Evolutionary conservation across 495 filamentous ascomycete species (phyloP).

Genomic region (Aspergillus conjunctus): DNA sequence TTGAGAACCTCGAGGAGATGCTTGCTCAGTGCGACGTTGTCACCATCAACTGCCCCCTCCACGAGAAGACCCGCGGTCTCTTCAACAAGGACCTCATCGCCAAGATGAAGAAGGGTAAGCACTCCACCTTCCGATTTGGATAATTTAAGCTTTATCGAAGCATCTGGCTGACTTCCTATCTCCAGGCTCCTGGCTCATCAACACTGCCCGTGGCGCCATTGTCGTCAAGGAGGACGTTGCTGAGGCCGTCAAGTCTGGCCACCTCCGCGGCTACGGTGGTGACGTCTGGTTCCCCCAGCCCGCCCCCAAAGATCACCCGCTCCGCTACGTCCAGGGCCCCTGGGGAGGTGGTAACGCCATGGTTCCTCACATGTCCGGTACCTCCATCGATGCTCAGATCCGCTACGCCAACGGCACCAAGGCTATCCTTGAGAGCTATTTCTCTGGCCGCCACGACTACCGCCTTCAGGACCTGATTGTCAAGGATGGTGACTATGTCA

Average conservation of each 20-base stretch:
- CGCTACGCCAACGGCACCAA: constrained; percentile 90
- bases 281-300: constrained; percentile 95
- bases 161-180: constrained; percentile 9
- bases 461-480: constrained; percentile 90
- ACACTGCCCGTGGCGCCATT: constrained; percentile 97
- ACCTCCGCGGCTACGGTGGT: constrained; percentile 96
- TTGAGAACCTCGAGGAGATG: constrained; percentile 89
- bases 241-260: constrained; percentile 86
- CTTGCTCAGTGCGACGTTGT: constrained; percentile 95
- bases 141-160: neutral
- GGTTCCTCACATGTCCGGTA: constrained; percentile 98
- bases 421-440: constrained; percentile 87
- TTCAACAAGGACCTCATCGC: constrained; percentile 99
- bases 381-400: constrained; percentile 95
- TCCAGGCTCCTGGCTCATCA: constrained; percentile 87
- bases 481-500: constrained; percentile 88
- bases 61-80: constrained; percentile 93
- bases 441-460: constrained; percentile 85
- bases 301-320: constrained; percentile 89
- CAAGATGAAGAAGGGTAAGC: constrained; percentile 95
- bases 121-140: neutral
- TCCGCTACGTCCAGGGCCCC: constrained; percentile 90
- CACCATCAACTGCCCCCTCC: constrained; percentile 98
- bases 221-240: constrained; percentile 99
- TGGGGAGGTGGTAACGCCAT: constrained; percentile 97